These are phyloP conservation scores for Yarrowia keelungensis DNA, from an alignment of 805 yeast species.

Conservation along the genomic window DNA sequence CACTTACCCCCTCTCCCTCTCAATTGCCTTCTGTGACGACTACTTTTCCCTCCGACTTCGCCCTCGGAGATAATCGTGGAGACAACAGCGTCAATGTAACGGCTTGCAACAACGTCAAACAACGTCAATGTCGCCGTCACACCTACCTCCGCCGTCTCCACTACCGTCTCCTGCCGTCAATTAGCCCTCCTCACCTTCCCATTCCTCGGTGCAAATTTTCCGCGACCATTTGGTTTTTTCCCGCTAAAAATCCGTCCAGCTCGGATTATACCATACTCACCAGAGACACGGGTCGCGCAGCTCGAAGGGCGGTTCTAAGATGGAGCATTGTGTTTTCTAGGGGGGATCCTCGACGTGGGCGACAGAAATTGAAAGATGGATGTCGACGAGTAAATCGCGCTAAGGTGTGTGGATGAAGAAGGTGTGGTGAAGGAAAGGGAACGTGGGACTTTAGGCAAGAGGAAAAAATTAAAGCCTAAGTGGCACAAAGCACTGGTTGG, in stretches of 20 bases:
- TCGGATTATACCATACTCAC: slow-evolving; percentile 17
- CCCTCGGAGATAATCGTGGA: too few species aligned
- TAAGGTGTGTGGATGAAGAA: slow-evolving; percentile 21
- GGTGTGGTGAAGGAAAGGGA: slow-evolving; percentile 5
- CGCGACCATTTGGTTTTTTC: neutral
- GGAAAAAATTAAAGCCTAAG: slow-evolving; percentile 24
- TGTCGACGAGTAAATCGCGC: slow-evolving; percentile 39
- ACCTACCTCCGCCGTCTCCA: neutral
- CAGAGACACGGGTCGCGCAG: slow-evolving; percentile 33
- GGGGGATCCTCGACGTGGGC: slow-evolving; percentile 15
- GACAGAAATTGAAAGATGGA: neutral
- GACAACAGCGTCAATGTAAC: neutral
- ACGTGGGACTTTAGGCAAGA: slow-evolving; percentile 10
- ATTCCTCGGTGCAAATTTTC: neutral
- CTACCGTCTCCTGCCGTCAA: neutral
- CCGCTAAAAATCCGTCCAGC: neutral
- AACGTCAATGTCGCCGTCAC: too few species aligned
- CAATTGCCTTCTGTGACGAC: too few species aligned
- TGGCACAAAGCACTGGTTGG: slow-evolving; percentile 25
- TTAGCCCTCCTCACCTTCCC: neutral
- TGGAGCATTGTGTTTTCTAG: slow-evolving; percentile 34
- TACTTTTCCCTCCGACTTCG: too few species aligned
- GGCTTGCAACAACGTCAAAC: too few species aligned
- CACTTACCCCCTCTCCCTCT: too few species aligned
- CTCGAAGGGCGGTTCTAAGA: slow-evolving; percentile 38